A percentile compares a stretch with the other conserved stretches of the same genome.
Conservation (phyloP, 345 rosid species). For the Cardamine resedifolia region DNA sequence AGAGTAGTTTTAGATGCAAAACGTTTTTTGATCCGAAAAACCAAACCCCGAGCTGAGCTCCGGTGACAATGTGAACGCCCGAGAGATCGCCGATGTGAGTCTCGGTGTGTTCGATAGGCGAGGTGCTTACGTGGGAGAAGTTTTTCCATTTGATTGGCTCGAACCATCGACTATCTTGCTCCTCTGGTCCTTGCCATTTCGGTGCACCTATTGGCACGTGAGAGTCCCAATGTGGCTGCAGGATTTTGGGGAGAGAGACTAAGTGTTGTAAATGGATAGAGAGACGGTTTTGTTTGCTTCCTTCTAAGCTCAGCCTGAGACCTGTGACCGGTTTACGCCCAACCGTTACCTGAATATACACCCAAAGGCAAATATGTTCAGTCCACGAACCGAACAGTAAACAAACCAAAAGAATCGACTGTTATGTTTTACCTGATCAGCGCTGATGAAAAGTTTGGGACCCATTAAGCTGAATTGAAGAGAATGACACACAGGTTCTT, state of each 20-base stretch:
- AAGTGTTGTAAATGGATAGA: constrained; percentile 90
- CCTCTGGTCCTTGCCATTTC: constrained; percentile 98
- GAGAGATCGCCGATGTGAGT: constrained; percentile 94
- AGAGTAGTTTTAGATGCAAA: constrained; percentile 83
- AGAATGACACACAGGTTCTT: constrained; percentile 84
- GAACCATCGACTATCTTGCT: constrained; percentile 98
- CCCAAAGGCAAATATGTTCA: not conserved
- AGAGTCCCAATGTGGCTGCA: constrained; percentile 96
- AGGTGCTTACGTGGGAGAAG: constrained; percentile 99
- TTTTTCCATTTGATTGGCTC: constrained; percentile 98
- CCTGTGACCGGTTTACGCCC: constrained; percentile 97
- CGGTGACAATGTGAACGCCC: constrained; percentile 90
- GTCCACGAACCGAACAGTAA: not conserved
- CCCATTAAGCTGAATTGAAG: constrained; percentile 99
- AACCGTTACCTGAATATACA: constrained; percentile 70
- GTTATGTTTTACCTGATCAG: constrained; percentile 71
- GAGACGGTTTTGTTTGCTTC: constrained; percentile 84
- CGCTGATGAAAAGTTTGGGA: constrained; percentile 92
- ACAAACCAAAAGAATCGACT: not conserved
- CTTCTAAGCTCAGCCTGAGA: constrained; percentile 81
- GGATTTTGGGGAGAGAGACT: constrained; percentile 90
- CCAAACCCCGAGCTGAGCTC: constrained; percentile 97
- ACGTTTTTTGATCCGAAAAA: constrained; percentile 90
- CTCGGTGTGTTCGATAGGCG: constrained; percentile 80
- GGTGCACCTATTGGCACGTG: constrained; percentile 96